Evolutionary conservation across 805 yeast genomes (phyloP).

Genomic region (Ogataea methylovora): DNA sequence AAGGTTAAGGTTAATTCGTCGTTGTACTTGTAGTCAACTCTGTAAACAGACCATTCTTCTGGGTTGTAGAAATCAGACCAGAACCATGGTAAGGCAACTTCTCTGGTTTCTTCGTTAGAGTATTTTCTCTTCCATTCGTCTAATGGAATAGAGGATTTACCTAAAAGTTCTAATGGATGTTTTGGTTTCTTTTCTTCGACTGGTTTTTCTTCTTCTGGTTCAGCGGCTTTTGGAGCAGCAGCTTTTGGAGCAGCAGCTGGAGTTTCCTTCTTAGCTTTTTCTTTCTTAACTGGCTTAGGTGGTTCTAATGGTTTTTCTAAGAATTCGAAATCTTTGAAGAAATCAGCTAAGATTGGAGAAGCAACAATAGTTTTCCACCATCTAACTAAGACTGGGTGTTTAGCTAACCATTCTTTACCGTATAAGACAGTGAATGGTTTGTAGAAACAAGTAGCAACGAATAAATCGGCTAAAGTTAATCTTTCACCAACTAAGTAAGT

Average conservation of each 20-base stretch:
- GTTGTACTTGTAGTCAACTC: constrained; percentile 94
- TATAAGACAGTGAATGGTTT: constrained; percentile 33
- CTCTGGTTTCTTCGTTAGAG: constrained; percentile 97
- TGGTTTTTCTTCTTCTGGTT: constrained; percentile 29
- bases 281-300: constrained; percentile 60
- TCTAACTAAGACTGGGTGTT: constrained; percentile 35
- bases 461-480: constrained; percentile 27
- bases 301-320: constrained; percentile 54
- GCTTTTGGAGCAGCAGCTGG: constrained; percentile 28
- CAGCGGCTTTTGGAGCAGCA: constrained; percentile 28
- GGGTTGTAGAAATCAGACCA: constrained; percentile 88
- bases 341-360: constrained; percentile 31
- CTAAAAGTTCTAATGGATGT: constrained; percentile 86
- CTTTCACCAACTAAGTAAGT: constrained; percentile 31
- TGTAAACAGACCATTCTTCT: constrained; percentile 91
- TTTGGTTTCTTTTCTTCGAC: constrained; percentile 68
- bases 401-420: constrained; percentile 35
- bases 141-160: constrained; percentile 57
- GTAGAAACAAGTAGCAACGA: constrained; percentile 24
- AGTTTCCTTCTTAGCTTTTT: constrained; percentile 33
- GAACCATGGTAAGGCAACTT: constrained; percentile 93
- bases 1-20: constrained; percentile 93
- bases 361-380: constrained; percentile 30
- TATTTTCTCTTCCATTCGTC: constrained; percentile 96
- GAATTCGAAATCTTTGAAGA: constrained; percentile 41